phyloP scores from a whole-genome alignment of 2,329 filamentous ascomycete species.

The Hymenoscyphus linearis region DNA sequence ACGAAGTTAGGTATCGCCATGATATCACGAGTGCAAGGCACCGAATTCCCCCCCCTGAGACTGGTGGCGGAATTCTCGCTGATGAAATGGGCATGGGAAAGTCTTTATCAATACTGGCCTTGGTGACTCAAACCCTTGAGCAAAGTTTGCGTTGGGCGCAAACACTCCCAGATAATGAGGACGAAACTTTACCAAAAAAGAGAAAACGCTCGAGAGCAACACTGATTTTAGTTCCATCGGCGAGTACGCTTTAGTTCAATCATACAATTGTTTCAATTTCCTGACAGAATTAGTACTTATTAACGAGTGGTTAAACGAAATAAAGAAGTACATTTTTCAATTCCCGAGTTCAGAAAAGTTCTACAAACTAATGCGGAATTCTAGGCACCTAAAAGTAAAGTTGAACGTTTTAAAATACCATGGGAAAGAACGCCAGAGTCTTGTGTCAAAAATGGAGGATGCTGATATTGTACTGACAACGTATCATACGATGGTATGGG shows the following conservation, averaged over 20 bases:
- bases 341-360: background rate
- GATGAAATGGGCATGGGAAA: conserved; percentile 57
- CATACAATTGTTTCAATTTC: conserved; percentile 11
- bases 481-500: conserved; percentile 41
- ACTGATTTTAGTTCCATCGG: conserved; percentile 41
- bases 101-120: conserved; percentile 41
- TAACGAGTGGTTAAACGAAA: background rate
- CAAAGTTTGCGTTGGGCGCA: conserved; percentile 24
- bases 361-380: background rate
- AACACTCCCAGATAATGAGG: conserved; percentile 5
- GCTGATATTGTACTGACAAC: conserved; percentile 43
- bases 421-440: conserved; percentile 29
- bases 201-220: conserved; percentile 34
- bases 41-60: conserved; percentile 37
- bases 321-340: background rate
- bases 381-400: conserved; percentile 32
- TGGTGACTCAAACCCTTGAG: conserved; percentile 39
- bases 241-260: conserved; percentile 23
- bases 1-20: conserved; percentile 31
- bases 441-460: conserved; percentile 28
- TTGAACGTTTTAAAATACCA: conserved; percentile 33
- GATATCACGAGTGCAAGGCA: conserved; percentile 18
- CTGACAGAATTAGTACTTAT: background rate
- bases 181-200: background rate
- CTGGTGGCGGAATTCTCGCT: conserved; percentile 51